These are phyloP conservation scores for Rhodotorula mucilaginosa DNA, from an alignment of 1,284 basidiomycete genomes.

Conservation along the genomic window DNA sequence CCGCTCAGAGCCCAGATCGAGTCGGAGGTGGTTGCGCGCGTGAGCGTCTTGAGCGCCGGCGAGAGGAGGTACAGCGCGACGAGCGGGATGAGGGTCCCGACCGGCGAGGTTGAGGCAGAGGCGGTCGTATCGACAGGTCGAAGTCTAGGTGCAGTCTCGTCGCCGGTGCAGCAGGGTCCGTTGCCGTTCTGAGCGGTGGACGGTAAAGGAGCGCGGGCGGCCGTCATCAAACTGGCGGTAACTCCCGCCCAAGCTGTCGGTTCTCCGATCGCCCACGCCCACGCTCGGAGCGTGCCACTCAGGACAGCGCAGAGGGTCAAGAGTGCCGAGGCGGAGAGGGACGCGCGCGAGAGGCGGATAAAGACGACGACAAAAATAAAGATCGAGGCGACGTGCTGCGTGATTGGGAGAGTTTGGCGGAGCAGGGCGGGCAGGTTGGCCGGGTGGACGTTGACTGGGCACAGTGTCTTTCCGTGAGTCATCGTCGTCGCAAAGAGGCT, in stretches of 20 bases:
- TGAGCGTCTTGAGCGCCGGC: conserved; percentile 86
- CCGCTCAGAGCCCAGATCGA: conserved; percentile 91
- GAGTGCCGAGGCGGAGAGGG: conserved; percentile 48
- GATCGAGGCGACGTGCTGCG: conserved; percentile 77
- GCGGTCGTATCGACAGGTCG: not conserved
- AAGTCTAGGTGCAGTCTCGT: too few relatives aligned
- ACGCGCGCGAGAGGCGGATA: conserved; percentile 63
- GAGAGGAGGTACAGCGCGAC: conserved; percentile 83
- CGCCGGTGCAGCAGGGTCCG: conserved; percentile 44
- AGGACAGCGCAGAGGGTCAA: conserved; percentile 54
- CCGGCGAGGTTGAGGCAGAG: not conserved
- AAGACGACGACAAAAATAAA: conserved; percentile 80
- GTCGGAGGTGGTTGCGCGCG: conserved; percentile 90
- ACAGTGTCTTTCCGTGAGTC: conserved; percentile 1
- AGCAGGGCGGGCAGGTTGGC: conserved; percentile 74
- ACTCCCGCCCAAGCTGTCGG: not conserved
- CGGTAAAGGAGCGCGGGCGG: too few relatives aligned
- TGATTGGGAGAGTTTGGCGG: conserved; percentile 69
- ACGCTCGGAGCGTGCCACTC: conserved; percentile 65
- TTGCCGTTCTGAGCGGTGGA: not conserved
- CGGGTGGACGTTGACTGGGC: conserved; percentile 67
- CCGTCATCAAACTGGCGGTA: conserved; percentile 9
- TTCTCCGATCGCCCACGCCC: conserved; percentile 46
- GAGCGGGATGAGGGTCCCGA: conserved; percentile 67
- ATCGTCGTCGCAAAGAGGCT: too few relatives aligned